Conservation (phyloP, 495 filamentous ascomycete species). For the Tuber borchii region DNA sequence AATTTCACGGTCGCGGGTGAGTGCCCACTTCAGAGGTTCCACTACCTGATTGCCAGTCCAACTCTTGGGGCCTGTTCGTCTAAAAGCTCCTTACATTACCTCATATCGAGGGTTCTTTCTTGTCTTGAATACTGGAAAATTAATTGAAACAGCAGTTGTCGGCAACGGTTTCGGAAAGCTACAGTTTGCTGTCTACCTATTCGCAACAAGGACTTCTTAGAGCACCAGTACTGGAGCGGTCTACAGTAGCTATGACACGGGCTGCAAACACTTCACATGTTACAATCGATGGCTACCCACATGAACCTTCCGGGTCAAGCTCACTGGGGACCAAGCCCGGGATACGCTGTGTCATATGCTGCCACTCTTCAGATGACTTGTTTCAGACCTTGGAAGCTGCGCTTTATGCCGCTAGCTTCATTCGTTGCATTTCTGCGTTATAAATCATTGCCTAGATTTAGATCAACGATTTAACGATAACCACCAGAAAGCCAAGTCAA, state of each 20-base stretch:
- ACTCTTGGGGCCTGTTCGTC: background rate
- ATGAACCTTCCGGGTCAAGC: background rate
- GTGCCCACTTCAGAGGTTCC: background rate
- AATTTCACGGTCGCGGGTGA: background rate
- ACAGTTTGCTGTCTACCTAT: background rate
- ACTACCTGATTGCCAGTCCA: background rate
- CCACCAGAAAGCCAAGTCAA: background rate
- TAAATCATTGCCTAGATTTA: background rate
- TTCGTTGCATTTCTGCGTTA: background rate
- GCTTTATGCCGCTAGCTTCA: background rate
- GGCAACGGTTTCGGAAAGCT: background rate
- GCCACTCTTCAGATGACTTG: background rate
- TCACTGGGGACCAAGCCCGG: background rate
- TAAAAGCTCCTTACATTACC: background rate
- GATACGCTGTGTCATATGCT: background rate
- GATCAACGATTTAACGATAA: background rate
- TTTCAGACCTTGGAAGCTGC: background rate
- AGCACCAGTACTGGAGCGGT: background rate
- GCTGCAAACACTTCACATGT: background rate
- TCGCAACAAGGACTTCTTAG: background rate
- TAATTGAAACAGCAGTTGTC: background rate
- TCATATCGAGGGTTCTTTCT: background rate
- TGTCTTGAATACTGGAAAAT: background rate
- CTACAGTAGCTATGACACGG: background rate
- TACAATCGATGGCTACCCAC: background rate